Conservation (phyloP, 192 early-diverging fungal genomes). For the Haplosporangium gracile region DNA sequence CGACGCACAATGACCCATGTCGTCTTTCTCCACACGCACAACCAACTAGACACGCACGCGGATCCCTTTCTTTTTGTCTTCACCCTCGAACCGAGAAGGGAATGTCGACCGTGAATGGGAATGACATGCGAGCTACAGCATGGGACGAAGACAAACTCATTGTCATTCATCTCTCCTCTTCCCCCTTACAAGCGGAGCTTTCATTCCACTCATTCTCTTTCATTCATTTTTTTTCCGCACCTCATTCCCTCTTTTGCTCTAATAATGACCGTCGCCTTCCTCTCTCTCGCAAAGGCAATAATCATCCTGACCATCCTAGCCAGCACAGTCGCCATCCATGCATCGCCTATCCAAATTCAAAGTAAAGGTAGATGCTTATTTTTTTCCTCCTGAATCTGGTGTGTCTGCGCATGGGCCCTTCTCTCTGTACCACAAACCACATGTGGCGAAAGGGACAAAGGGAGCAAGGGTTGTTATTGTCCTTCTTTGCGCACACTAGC, state of each 20-base stretch:
- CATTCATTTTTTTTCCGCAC: not conserved
- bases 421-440: not conserved
- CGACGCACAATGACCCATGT: not conserved
- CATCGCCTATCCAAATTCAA: not conserved
- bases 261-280: not conserved
- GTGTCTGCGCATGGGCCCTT: not conserved
- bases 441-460: not conserved
- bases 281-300: not conserved
- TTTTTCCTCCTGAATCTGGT: not conserved
- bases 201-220: not conserved
- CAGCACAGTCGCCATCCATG: not conserved
- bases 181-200: not conserved
- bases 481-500: not conserved
- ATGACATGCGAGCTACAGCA: not conserved
- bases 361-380: not conserved
- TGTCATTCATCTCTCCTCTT: not conserved
- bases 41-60: too few species aligned
- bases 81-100: constrained; percentile 1
- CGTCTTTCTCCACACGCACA: too few species aligned
- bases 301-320: not conserved
- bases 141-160: not conserved
- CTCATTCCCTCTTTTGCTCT: not conserved
- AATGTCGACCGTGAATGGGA: not conserved
- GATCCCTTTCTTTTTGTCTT: too few species aligned
- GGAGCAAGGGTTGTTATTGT: not conserved